A percentile compares a stretch with the other conserved stretches of the same genome.
phyloP scores from a whole-genome alignment of 1,139 yeast species.

The Candida albicans region DNA sequence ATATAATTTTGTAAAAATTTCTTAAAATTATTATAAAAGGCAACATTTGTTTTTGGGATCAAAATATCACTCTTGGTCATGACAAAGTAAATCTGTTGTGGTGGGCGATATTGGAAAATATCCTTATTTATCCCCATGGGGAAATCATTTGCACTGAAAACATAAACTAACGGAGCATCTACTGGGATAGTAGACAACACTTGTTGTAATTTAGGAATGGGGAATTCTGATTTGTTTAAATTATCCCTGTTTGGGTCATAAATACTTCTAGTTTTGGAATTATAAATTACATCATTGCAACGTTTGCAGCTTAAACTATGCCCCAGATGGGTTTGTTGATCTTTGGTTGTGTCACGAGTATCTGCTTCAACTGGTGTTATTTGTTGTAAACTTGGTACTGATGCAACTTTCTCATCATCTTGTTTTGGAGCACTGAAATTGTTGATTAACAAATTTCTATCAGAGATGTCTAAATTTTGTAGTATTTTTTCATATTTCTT shows the following conservation, averaged over 20 bases:
- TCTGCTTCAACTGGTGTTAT: neutral
- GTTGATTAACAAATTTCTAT: slow-evolving; percentile 24
- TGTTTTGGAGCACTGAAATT: slow-evolving; percentile 9
- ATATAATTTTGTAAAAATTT: slow-evolving; percentile 50
- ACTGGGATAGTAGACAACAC: slow-evolving; percentile 48
- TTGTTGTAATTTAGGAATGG: slow-evolving; percentile 32
- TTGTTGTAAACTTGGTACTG: neutral
- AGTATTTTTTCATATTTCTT: slow-evolving; percentile 22
- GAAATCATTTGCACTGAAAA: slow-evolving; percentile 66
- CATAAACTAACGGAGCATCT: slow-evolving; percentile 54
- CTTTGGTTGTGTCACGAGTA: no score
- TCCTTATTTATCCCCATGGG: slow-evolving; percentile 57
- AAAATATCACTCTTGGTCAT: slow-evolving; percentile 62
- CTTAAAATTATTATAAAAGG: slow-evolving; percentile 36
- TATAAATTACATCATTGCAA: neutral
- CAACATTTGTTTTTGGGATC: slow-evolving; percentile 29
- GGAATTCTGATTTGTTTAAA: slow-evolving; percentile 22
- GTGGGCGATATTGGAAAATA: slow-evolving; percentile 35
- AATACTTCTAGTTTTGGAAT: neutral
- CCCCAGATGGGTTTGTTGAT: neutral
- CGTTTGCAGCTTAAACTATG: neutral
- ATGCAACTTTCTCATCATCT: neutral
- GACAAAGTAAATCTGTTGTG: slow-evolving; percentile 46
- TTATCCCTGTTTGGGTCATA: neutral
- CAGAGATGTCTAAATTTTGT: slow-evolving; percentile 23